Percentiles rank a stretch among this genome's conserved stretches.
phyloP scores from a whole-genome alignment of 768 basidiomycete species.

The Neoboletus brunneissimus region DNA sequence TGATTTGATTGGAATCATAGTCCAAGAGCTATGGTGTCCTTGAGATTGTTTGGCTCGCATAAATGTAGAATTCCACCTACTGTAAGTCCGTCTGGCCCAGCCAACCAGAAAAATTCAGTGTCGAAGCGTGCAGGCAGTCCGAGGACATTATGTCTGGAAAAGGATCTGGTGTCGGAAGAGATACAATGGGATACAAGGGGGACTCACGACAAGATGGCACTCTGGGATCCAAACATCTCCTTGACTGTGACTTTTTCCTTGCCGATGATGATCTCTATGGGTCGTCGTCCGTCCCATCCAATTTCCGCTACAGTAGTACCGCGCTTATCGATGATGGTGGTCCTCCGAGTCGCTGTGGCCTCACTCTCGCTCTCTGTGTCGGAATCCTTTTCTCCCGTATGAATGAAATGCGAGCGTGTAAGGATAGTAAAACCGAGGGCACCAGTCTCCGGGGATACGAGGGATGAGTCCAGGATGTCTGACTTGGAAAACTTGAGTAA shows the following conservation, averaged over 20 bases:
- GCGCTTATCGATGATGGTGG: slow-evolving; percentile 41
- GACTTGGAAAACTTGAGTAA: slow-evolving; percentile 56
- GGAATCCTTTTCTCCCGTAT: slow-evolving; percentile 25
- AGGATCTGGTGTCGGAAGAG: background rate
- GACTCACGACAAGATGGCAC: slow-evolving; percentile 52
- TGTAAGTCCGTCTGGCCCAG: slow-evolving; percentile 50
- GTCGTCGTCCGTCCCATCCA: slow-evolving; percentile 51
- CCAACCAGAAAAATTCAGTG: slow-evolving; percentile 58
- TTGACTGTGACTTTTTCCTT: slow-evolving; percentile 50
- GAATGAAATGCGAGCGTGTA: slow-evolving; percentile 38
- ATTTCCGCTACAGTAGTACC: slow-evolving; percentile 47
- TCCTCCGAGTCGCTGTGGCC: slow-evolving; percentile 35
- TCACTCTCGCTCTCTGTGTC: slow-evolving; percentile 30
- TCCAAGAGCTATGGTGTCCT: slow-evolving; percentile 44
- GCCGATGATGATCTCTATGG: slow-evolving; percentile 47
- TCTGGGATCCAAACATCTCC: slow-evolving; percentile 56
- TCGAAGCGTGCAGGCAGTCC: slow-evolving; percentile 62
- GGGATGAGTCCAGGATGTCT: slow-evolving; percentile 56
- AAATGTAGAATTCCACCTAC: slow-evolving; percentile 34
- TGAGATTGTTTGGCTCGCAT: slow-evolving; percentile 2
- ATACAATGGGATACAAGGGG: background rate
- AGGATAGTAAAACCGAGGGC: slow-evolving; percentile 47
- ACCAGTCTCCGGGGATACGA: slow-evolving; percentile 53
- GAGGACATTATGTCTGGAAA: slow-evolving; percentile 52
- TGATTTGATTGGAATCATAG: slow-evolving; percentile 46